A percentile compares a stretch with the other conserved stretches of the same genome.
Conservation (phyloP, 345 rosid genomes). For the Rhizophora mangle region DNA sequence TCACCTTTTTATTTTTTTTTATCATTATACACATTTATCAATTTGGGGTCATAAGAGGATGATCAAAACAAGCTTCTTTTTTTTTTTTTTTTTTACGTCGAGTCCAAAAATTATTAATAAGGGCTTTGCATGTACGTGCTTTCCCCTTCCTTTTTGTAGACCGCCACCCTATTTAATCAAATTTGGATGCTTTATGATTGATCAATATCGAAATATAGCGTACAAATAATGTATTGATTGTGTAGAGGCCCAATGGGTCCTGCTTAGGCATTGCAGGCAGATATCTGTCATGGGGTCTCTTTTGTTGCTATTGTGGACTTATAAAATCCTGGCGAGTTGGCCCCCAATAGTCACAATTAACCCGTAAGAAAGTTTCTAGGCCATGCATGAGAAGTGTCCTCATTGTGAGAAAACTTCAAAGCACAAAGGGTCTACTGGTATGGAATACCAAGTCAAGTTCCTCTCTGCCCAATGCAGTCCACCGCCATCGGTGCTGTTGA, state of each 20-base stretch:
- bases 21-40: too few relatives aligned
- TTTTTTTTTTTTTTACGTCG: too few relatives aligned
- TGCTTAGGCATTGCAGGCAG: conserved; percentile 1
- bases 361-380: neutral
- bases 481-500: neutral
- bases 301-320: conserved; percentile 27
- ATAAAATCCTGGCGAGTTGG: conserved; percentile 24
- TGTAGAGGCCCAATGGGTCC: neutral
- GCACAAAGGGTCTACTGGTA: neutral
- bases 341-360: neutral
- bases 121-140: too few relatives aligned
- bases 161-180: too few relatives aligned
- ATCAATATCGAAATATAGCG: neutral
- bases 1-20: too few relatives aligned
- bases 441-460: neutral
- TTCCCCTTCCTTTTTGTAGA: too few relatives aligned
- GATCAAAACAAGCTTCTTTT: too few relatives aligned
- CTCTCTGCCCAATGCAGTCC: neutral
- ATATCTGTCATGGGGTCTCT: conserved; percentile 19
- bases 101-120: too few relatives aligned
- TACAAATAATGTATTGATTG: neutral
- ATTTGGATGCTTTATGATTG: too few relatives aligned
- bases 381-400: too few relatives aligned
- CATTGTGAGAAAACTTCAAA: neutral
- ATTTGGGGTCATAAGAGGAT: too few relatives aligned